Conservation (phyloP, 495 filamentous ascomycete species). For the Tuber magnatum region DNA sequence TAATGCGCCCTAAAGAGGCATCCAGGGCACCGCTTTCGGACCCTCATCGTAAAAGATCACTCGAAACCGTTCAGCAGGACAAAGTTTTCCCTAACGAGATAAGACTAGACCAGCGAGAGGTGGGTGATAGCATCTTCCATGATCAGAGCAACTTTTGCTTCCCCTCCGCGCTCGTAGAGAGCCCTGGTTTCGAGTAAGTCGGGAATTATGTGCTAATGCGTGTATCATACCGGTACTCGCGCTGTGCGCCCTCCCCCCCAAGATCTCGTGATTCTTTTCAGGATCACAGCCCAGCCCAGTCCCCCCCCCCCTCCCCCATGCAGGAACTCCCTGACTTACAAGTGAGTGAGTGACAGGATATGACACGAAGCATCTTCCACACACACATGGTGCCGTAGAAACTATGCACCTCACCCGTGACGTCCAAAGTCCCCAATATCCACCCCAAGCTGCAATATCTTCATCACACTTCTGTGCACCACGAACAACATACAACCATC, state of each 20-base stretch:
- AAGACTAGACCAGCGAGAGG: neutral
- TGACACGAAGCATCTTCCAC: neutral
- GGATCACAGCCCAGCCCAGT: neutral
- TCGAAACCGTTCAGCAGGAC: neutral
- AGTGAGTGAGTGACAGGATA: neutral
- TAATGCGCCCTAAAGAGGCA: too few species aligned
- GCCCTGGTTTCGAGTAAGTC: neutral
- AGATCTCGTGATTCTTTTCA: neutral
- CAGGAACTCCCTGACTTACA: neutral
- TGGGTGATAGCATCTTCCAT: neutral
- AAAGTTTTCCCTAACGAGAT: neutral
- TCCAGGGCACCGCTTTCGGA: too few species aligned
- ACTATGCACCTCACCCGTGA: neutral
- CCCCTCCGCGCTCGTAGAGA: neutral
- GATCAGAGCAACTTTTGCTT: neutral
- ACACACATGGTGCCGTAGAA: too few species aligned
- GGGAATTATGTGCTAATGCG: neutral
- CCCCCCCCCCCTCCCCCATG: too few species aligned
- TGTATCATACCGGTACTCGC: too few species aligned
- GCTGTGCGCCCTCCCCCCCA: too few species aligned
- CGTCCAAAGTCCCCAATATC: neutral
- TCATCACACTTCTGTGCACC: neutral
- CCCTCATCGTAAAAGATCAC: too few species aligned
- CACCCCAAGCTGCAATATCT: neutral
- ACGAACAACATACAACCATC: neutral